Base-by-base conservation (phyloP, 768 basidiomycete genomes). In the Phlebiopsis flavidoalba region DNA sequence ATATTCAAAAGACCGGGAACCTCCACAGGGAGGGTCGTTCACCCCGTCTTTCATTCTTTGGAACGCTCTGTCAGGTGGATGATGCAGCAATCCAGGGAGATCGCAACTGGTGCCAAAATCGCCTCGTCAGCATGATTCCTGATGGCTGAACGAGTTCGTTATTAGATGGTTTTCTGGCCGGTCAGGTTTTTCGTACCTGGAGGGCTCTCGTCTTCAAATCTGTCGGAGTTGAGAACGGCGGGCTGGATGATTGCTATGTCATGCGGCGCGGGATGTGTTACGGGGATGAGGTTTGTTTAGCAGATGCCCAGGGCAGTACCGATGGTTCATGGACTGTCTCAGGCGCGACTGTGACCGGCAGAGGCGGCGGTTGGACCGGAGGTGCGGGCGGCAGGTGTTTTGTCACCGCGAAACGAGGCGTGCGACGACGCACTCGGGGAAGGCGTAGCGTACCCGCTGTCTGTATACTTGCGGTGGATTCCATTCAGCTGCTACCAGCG, bases 1-100 rank as follows among this genome's bases (percentile, higher is more conserved):
- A 63, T 68, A 5, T 63, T 67, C 57, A 73, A 54, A 21, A 73
- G 59, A 4, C 59, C 35, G 0, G 72, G 72, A n/a, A 72, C 62
- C 3, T 64, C 60, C 17, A 71, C 69, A 5, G 66, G 57, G 26
- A 72, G 64, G n/a, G 12, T 60, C 51, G 54, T 63, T 63, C 11
- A 73, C 59, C 24, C 64, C 61, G 0, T 64, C 55, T 12, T 68
- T 60, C 31, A 71, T 53, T 14, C 52, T 36, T 14, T 61, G 48
- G 17, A 60, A 12, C 21, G 58, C 53, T 8, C 40, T 12, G 14
- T 31, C 47, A 33, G n/a, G 35, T 5, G 60, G 50, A 26, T 60
- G 57, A 7, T 50, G 48, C 19, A 19, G 19, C 14, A 21, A 36
- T 8, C 33, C 26, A 59, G 40, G 6, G 58, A 50, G 3, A 43